Evolutionary conservation across 331 rosid genomes (phyloP).

Genomic region (Rhamnella rubrinervis): DNA sequence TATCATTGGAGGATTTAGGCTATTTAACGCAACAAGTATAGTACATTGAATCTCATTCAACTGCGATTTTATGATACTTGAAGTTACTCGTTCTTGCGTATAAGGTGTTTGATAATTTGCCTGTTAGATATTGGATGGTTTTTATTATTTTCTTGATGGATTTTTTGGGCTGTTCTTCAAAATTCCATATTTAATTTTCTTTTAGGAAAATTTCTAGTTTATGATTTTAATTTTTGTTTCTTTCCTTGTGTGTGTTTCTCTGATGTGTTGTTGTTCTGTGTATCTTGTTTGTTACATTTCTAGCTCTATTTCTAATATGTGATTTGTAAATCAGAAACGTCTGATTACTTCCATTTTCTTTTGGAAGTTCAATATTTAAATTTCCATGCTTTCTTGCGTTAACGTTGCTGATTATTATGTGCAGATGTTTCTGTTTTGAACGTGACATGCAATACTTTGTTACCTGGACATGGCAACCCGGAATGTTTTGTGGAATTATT

Average conservation of each 20-base stretch:
- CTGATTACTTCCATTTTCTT: too few relatives aligned
- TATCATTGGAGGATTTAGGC: not conserved
- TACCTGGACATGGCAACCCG: constrained; percentile 42
- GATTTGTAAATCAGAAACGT: too few relatives aligned
- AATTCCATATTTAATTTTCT: not conserved
- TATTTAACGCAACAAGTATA: not conserved
- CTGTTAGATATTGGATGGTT: not conserved
- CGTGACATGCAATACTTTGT: constrained; percentile 24
- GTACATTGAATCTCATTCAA: not conserved
- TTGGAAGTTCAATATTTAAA: too few relatives aligned
- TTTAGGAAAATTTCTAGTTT: too few relatives aligned
- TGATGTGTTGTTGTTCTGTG: too few relatives aligned
- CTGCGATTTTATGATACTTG: not conserved
- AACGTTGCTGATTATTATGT: constrained; percentile 9
- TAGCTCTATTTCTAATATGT: too few relatives aligned
- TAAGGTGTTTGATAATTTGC: constrained; percentile 22
- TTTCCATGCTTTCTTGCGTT: not conserved
- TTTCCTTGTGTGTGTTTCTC: too few relatives aligned
- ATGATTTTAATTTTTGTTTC: not conserved
- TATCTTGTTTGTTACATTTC: too few relatives aligned
- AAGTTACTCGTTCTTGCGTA: not conserved
- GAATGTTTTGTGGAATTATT: constrained; percentile 50
- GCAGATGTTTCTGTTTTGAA: constrained; percentile 28
- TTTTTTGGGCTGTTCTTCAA: not conserved
- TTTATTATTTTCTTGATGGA: not conserved